Conservation (phyloP, 257 asterid species). For the Striga asiatica region DNA sequence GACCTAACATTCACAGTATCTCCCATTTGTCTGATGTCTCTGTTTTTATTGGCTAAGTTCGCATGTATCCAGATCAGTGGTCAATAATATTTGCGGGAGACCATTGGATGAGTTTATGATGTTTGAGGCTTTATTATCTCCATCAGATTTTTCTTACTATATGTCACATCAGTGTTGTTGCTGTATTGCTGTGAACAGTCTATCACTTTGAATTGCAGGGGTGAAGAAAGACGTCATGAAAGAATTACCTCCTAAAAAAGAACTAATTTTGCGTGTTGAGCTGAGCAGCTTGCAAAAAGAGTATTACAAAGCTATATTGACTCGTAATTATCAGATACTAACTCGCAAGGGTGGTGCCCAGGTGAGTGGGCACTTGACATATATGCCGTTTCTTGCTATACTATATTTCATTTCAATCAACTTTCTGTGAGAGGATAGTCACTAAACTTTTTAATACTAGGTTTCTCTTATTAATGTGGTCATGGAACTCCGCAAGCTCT, state of each 20-base stretch:
- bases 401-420: slow-evolving; percentile 1
- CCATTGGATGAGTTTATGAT: background rate
- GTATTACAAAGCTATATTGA: slow-evolving; percentile 88
- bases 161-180: slow-evolving; percentile 1
- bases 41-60: background rate
- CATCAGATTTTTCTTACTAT: slow-evolving; percentile 5
- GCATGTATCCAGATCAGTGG: background rate
- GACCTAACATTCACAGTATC: too few species aligned
- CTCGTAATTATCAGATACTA: slow-evolving; percentile 87
- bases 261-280: slow-evolving; percentile 90
- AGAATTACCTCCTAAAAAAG: slow-evolving; percentile 90
- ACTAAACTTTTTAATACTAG: slow-evolving; percentile 32
- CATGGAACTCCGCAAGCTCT: slow-evolving; percentile 98
- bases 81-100: slow-evolving; percentile 4
- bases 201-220: slow-evolving; percentile 42
- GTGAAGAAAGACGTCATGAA: slow-evolving; percentile 94
- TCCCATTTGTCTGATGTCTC: too few species aligned
- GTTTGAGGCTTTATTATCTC: background rate
- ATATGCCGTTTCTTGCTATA: slow-evolving; percentile 14
- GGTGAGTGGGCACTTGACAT: slow-evolving; percentile 32
- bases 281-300: slow-evolving; percentile 93
- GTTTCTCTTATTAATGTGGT: slow-evolving; percentile 94
- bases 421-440: slow-evolving; percentile 9
- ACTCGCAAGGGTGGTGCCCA: slow-evolving; percentile 98
- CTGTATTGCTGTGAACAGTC: background rate